Evolutionary conservation across 140 eudicot genomes (phyloP), one percentile per base, ranked within the genome.

Genomic region (Flaveria floridana): DNA sequence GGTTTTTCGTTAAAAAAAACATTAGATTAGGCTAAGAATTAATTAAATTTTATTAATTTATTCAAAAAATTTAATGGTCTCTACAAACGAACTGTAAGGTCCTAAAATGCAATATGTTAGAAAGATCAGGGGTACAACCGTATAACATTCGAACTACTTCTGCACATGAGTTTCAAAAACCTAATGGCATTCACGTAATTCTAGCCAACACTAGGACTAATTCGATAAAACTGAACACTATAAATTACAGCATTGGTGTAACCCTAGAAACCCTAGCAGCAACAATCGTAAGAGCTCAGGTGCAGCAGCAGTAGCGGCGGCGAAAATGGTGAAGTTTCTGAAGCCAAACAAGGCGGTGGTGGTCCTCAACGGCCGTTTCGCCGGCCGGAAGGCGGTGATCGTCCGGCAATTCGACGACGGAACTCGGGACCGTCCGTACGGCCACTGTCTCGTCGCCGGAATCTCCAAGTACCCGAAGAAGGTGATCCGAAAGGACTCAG

Each of bases 341-440:
- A 82, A 82, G 20, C 78, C 82, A 0, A 77, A 77, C 82, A 76
- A 82, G 66, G 84, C 84, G 2, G 81, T 82, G 30, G 82, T 77
- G 39, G 81, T 82, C 1, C 75, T 82, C 6, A 76, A 82, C 67
- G 85, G 85, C 68, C 82, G 85, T 4, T 81, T 76, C 56, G 85
- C 85, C 71, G 85, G 85, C 16, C 71, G 82, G 37, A 82, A 82
- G 56, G 85, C 85, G 6, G 79, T 82, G 11, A 82, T 82, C 82
- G 64, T 82, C 0, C 39, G 71, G 6, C 81, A 78, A 20, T 82
- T 82, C 47, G 85, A 82, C 19, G 81, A 81, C 64, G 85, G 78
- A 15, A 82, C 82, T 13, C 82, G 82, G 3, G 85, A 82, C 66
- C 82, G 85, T 19, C 79, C 85, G 2, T 77, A 82, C 23, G 82